Evolutionary conservation across 2,329 filamentous ascomycete genomes (phyloP).

Genomic region (Verruconis gallopava): DNA sequence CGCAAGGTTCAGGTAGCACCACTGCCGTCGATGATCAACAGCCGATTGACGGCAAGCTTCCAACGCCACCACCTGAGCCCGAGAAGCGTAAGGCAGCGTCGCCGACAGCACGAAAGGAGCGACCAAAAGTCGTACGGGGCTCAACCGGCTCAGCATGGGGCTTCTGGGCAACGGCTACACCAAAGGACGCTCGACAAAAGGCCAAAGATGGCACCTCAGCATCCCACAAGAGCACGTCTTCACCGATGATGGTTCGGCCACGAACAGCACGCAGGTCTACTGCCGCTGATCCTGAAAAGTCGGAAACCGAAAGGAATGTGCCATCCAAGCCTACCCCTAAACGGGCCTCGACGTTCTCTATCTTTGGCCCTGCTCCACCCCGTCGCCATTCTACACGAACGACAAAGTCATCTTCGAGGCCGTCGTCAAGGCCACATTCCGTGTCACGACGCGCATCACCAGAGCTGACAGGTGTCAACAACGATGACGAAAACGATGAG

Average conservation of each 20-base stretch:
- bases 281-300: conserved; percentile 2
- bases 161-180: conserved; percentile 9
- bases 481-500: conserved; percentile 9
- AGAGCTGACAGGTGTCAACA: conserved; percentile 1
- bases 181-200: conserved; percentile 1
- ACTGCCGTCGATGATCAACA: conserved; percentile 11
- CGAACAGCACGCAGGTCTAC: conserved; percentile 8
- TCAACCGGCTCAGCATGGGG: conserved; percentile 8
- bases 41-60: conserved; percentile 8
- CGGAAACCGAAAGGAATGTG: conserved; percentile 9
- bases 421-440: conserved; percentile 4
- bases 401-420: conserved; percentile 2
- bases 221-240: conserved; percentile 3
- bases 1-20: conserved; percentile 11
- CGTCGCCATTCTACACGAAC: conserved; percentile 8
- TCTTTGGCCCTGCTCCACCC: conserved; percentile 5
- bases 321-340: conserved; percentile 6
- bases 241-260: conserved; percentile 4
- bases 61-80: conserved; percentile 11
- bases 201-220: conserved; percentile 6
- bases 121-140: conserved; percentile 10
- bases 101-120: conserved; percentile 10
- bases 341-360: conserved; percentile 7
- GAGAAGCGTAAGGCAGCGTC: not conserved
- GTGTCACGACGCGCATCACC: conserved; percentile 5